These are phyloP conservation scores for Termitomyces sp. DNA, from an alignment of 768 basidiomycete genomes.

Conservation along the genomic window DNA sequence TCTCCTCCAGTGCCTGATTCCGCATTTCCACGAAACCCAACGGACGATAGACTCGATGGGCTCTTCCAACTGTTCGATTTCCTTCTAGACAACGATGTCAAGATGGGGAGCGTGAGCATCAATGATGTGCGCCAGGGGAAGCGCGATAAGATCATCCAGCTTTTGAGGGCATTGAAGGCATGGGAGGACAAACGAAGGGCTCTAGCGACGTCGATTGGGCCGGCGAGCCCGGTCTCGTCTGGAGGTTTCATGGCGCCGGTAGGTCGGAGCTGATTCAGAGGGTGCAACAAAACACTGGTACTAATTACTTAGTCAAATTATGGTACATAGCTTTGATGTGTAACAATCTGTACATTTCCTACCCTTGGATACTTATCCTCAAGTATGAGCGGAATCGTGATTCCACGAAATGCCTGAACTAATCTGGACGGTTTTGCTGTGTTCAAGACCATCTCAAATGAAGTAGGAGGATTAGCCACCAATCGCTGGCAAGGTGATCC, in stretches of 20 bases:
- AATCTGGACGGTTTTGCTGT: too few relatives aligned
- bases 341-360: too few relatives aligned
- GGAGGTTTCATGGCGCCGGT: constrained; percentile 30
- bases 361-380: too few relatives aligned
- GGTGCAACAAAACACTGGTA: background rate
- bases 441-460: too few relatives aligned
- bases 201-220: constrained; percentile 48
- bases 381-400: too few relatives aligned
- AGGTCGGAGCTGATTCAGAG: background rate
- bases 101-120: constrained; percentile 89
- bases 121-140: constrained; percentile 87
- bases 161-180: constrained; percentile 67
- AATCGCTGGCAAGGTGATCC: too few relatives aligned
- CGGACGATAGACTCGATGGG: constrained; percentile 81
- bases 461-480: too few relatives aligned
- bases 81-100: constrained; percentile 85
- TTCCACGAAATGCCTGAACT: too few relatives aligned
- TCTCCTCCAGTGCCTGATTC: constrained; percentile 74
- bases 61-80: constrained; percentile 90
- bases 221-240: constrained; percentile 26
- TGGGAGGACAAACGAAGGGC: constrained; percentile 77
- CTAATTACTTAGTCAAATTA: too few relatives aligned
- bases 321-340: too few relatives aligned
- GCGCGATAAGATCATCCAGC: constrained; percentile 72
- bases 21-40: constrained; percentile 62